phyloP scores from a whole-genome alignment of 148 eudicot species.

The Vaccinium darrowii region DNA sequence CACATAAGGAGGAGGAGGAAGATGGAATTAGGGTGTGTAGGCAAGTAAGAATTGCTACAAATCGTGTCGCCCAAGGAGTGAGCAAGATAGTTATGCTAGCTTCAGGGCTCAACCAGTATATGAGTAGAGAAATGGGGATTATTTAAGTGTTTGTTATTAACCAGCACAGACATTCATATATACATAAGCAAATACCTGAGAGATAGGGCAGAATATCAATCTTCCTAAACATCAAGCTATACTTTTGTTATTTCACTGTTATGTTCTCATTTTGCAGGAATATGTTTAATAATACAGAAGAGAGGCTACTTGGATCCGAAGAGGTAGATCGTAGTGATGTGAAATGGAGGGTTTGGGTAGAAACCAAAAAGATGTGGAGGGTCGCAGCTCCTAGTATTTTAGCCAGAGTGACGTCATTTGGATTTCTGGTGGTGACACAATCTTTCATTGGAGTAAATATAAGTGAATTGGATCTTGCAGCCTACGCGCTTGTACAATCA shows the following conservation, averaged over 20 bases:
- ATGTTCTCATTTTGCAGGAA: background rate
- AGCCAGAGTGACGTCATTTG: slow-evolving; percentile 50
- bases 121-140: no score
- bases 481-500: slow-evolving; percentile 62
- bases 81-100: no score
- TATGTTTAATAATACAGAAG: slow-evolving; percentile 26
- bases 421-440: slow-evolving; percentile 28
- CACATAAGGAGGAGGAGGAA: no score
- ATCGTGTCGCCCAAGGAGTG: background rate
- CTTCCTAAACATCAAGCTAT: no score
- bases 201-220: no score
- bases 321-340: slow-evolving; percentile 30
- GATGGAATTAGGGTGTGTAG: no score
- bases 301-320: slow-evolving; percentile 35
- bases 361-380: slow-evolving; percentile 59
- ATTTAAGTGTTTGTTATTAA: no score
- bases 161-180: no score
- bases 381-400: slow-evolving; percentile 59
- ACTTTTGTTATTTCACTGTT: background rate
- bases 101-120: no score
- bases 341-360: slow-evolving; percentile 39
- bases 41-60: no score
- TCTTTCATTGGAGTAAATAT: no score
- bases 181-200: no score
- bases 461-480: slow-evolving; percentile 52